Conservation (phyloP, 1,139 yeast genomes). For the Candida sp. region DNA sequence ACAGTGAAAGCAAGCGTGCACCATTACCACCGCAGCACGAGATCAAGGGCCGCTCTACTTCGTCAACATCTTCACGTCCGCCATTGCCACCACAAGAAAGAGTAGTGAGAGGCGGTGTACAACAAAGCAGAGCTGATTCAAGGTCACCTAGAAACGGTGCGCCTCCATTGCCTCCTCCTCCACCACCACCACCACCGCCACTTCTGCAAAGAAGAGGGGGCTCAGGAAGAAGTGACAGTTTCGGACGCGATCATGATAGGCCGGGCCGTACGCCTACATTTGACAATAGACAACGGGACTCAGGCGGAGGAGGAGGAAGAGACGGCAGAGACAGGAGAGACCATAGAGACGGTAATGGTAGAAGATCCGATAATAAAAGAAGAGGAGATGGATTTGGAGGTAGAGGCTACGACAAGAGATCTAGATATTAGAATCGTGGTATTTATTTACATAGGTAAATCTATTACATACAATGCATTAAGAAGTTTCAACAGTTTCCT, state of each 20-base stretch:
- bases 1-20: constrained; percentile 7
- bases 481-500: constrained; percentile 3
- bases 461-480: background rate
- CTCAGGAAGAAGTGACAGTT: constrained; percentile 5
- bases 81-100: constrained; percentile 8
- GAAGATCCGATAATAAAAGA: constrained; percentile 24
- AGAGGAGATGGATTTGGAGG: constrained; percentile 26
- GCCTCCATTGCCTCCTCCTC: constrained; percentile 4
- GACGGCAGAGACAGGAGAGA: constrained; percentile 5
- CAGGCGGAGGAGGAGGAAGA: background rate
- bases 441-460: background rate
- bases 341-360: constrained; percentile 8
- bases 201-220: background rate
- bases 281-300: constrained; percentile 7
- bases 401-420: constrained; percentile 37
- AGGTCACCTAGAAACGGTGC: background rate
- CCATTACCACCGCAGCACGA: constrained; percentile 11
- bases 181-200: constrained; percentile 8
- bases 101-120: background rate
- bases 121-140: constrained; percentile 1
- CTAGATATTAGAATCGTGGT: constrained; percentile 22
- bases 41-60: background rate
- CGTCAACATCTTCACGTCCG: background rate
- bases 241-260: background rate
- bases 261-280: constrained; percentile 1